These are phyloP conservation scores for Fraxinus greggii DNA, from an alignment of 305 asterid genomes.

Conservation along the genomic window DNA sequence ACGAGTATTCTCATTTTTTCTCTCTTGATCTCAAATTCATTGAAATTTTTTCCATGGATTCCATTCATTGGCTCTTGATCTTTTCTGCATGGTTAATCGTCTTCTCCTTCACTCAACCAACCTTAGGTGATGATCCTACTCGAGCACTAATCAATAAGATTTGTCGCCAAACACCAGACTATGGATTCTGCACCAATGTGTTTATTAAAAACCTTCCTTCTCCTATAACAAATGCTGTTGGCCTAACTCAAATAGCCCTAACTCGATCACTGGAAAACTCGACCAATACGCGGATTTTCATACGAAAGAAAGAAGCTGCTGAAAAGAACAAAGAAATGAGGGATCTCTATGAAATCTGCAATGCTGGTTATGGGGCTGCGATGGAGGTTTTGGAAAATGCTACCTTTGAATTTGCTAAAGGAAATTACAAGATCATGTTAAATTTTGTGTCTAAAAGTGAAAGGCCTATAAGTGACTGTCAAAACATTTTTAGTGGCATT, in stretches of 20 bases:
- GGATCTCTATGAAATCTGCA: background rate
- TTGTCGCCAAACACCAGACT: background rate
- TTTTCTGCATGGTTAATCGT: background rate
- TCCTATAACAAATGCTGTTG: background rate
- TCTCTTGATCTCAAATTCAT: background rate
- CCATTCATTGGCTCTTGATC: background rate
- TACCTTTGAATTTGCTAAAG: background rate
- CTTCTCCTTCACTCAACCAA: background rate
- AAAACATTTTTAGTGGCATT: background rate
- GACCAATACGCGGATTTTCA: background rate
- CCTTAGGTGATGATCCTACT: background rate
- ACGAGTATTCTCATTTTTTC: background rate
- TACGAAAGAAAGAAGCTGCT: background rate
- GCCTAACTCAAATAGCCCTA: background rate
- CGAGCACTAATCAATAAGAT: background rate
- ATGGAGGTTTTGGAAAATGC: background rate
- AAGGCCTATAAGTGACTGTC: background rate
- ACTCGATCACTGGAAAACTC: background rate
- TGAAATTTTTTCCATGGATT: background rate
- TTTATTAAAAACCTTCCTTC: background rate
- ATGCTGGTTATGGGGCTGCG: background rate
- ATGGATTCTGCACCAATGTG: background rate
- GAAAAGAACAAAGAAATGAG: background rate
- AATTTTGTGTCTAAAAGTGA: background rate
- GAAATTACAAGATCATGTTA: background rate